A percentile compares a stretch with the other conserved stretches of the same genome.
Conservation (phyloP, 1,139 yeast genomes). For the Pichiaceae sp. region DNA sequence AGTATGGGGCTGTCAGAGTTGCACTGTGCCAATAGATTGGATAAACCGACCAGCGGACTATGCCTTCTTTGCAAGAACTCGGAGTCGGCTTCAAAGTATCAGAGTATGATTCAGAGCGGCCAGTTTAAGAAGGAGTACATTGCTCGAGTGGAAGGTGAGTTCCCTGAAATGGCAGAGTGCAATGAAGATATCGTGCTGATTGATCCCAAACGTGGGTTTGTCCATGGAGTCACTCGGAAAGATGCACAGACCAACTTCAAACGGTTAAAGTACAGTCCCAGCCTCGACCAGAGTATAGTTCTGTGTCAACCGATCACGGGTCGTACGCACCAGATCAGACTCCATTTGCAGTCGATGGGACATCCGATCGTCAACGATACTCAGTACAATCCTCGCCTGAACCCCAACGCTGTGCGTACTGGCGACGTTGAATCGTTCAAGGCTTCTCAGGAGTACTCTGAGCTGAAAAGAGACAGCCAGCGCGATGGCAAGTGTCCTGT, state of each 20-base stretch:
- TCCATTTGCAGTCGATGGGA: constrained; percentile 58
- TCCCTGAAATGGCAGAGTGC: constrained; percentile 30
- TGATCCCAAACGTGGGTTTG: constrained; percentile 24
- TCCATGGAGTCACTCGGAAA: constrained; percentile 9
- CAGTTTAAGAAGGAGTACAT: constrained; percentile 41
- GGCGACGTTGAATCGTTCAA: neutral
- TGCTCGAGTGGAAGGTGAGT: constrained; percentile 55
- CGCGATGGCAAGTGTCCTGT: constrained; percentile 30
- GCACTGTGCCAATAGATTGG: constrained; percentile 63
- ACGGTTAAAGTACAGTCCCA: constrained; percentile 24
- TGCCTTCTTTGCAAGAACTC: constrained; percentile 48
- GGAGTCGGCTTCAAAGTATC: constrained; percentile 35
- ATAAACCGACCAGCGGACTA: constrained; percentile 69
- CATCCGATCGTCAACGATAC: constrained; percentile 65
- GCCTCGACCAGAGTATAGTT: constrained; percentile 45
- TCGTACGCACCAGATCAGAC: constrained; percentile 69
- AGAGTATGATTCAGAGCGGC: constrained; percentile 33
- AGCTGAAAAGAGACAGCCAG: constrained; percentile 1
- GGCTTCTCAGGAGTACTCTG: neutral
- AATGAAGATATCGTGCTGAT: constrained; percentile 19
- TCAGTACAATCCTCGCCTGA: constrained; percentile 30
- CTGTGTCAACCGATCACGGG: constrained; percentile 66
- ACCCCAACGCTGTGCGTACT: constrained; percentile 1
- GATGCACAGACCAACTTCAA: constrained; percentile 35
- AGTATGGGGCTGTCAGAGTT: constrained; percentile 27